Percentiles rank a stretch among this genome's conserved stretches.
These are phyloP conservation scores for Beauveria medogensis DNA, from an alignment of 2,329 filamentous ascomycete species.

Conservation along the genomic window DNA sequence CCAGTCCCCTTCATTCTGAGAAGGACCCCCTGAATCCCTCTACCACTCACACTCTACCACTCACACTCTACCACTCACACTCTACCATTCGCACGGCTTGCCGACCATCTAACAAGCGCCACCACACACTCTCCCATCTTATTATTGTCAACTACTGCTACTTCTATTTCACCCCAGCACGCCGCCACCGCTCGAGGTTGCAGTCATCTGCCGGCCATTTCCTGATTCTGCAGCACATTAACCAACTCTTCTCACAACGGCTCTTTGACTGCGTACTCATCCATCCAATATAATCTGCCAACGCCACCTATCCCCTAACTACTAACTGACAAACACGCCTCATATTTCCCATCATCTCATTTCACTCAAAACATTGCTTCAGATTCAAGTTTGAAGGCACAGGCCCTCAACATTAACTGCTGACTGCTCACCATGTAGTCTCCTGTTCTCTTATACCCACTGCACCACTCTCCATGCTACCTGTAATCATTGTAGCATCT, in stretches of 20 bases:
- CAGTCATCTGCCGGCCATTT: not conserved
- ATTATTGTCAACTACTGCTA: not conserved
- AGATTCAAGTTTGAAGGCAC: not conserved
- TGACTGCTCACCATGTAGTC: not conserved
- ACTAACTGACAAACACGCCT: not conserved
- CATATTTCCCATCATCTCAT: not conserved
- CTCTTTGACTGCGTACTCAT: not conserved
- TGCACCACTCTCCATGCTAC: conserved; percentile 9
- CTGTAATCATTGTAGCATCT: conserved; percentile 3
- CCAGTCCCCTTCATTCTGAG: not conserved
- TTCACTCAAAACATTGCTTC: not conserved
- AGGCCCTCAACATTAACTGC: not conserved
- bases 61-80: not conserved
- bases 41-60: not conserved
- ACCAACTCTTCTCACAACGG: not conserved
- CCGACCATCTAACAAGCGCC: not conserved
- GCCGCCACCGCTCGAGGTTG: not conserved
- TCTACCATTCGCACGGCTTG: not conserved
- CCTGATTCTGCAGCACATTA: not conserved
- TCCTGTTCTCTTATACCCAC: not conserved
- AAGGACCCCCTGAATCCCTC: not conserved
- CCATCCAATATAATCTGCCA: not conserved
- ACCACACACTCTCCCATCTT: not conserved
- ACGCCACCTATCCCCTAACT: not conserved
- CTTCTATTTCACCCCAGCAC: not conserved